These are phyloP conservation scores for Pleurotus platypus DNA, from an alignment of 768 basidiomycete genomes.

Conservation along the genomic window DNA sequence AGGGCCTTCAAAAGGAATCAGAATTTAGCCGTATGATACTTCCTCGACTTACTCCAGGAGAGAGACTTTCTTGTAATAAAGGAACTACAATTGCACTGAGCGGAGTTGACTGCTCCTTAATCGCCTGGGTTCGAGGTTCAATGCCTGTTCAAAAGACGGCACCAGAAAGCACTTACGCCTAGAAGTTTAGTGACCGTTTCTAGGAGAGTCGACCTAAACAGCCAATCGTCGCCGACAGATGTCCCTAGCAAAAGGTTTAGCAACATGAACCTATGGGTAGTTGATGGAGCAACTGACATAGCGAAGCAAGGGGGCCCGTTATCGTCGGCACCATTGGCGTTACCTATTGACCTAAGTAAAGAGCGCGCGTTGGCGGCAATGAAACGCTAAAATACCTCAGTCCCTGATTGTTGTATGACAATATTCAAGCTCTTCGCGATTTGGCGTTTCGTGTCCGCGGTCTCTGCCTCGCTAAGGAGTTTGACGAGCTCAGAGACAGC, in stretches of 20 bases:
- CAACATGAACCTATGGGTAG: neutral
- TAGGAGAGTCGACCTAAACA: constrained; percentile 70
- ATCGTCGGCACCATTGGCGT: constrained; percentile 61
- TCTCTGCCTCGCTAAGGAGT: constrained; percentile 70
- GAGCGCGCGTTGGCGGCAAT: neutral
- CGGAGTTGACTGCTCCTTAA: constrained; percentile 55
- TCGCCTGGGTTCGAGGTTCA: constrained; percentile 45
- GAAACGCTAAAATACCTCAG: constrained; percentile 24
- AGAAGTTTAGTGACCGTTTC: constrained; percentile 68
- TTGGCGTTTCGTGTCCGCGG: constrained; percentile 72
- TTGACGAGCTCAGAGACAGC: constrained; percentile 64
- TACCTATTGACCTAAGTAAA: constrained; percentile 41
- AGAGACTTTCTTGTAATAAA: constrained; percentile 62
- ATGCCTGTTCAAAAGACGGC: neutral
- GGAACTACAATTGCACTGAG: constrained; percentile 57
- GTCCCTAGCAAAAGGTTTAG: constrained; percentile 48
- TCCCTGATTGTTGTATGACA: constrained; percentile 57
- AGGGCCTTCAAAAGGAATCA: constrained; percentile 40
- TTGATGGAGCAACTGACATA: constrained; percentile 54
- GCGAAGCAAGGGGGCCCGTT: constrained; percentile 57
- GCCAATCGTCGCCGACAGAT: constrained; percentile 60
- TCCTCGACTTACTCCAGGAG: constrained; percentile 41
- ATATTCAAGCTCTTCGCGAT: constrained; percentile 68
- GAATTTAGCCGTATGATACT: neutral
- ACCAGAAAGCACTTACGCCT: constrained; percentile 39